Base-by-base conservation (phyloP, 768 basidiomycete species). In the Lactifluus rugatus region DNA sequence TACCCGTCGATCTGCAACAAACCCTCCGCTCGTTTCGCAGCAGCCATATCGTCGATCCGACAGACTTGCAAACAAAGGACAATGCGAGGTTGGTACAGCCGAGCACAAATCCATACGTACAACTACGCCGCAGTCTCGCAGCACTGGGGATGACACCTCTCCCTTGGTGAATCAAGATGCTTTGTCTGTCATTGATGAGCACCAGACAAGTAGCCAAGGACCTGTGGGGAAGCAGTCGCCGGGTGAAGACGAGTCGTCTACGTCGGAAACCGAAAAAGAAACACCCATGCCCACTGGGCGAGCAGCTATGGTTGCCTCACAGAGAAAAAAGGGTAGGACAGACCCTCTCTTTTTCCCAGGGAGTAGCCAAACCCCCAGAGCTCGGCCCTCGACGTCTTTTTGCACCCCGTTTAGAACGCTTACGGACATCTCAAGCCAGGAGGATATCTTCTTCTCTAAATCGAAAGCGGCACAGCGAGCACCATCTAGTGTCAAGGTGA, bases 271-370 rank as follows among this genome's bases (percentile, higher is more conserved):
- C 1, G 28, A 39, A 34, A 23, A 34, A 17, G 32, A 48, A 23
- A 48, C 31, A 3, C 48, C 59, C 11, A 16, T 26, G 17, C 31
- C 48, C 36, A 26, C 2, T 48, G 42, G 36, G 21, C 37, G 39
- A 48, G 6, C 48, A 19, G 9, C 28, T 52, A 31, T 16, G 34
- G n/a, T 2, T 32, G 8, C 21, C 14, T 42, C 55, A 28, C 23
- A 19, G 23, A n/a, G 36, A 31, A 39, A 46, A 46, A 41, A 19
- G 49, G 28, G 48, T n/a, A 10, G 2, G 9, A 9, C 10, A 17
- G 23, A 46, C 13, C 52, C 61, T 11, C 61, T 64, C 14, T 64
- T 64, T 48, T 44, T 62, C 25, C 61, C 61, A 5, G 61, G 56
- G 2, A 62, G 61, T 37, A 64, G 63, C 42, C 63, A 64, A 47